Evolutionary conservation across 305 asterid genomes (phyloP), one percentile per base, ranked within the genome.

Genomic region (Fraxinus sp.): DNA sequence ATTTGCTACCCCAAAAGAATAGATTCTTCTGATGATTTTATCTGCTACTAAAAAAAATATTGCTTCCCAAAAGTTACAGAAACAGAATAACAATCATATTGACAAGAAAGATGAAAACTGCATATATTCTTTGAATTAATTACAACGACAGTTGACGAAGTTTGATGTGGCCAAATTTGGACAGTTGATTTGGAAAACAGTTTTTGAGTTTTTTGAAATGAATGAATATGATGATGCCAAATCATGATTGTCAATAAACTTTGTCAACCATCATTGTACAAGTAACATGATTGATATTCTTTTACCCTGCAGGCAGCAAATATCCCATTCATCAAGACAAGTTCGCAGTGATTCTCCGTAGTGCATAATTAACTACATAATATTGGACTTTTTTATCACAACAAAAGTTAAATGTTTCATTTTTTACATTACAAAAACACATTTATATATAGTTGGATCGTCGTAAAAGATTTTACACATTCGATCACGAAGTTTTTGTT

Each of bases 21-120:
- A 79, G 84, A 88, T 85, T 80, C 92, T 87, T 82, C 74, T 28
- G 30, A 80, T 80, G 77, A 83, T 86, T 9, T 36, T 36, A 11
- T 44, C 55, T 44, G n/a, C 55, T 44, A 3, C 55, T 44, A 11
- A 44, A 44, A 44, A 10, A 11, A 11, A 35, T 11, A 44, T 44
- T 11, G 55, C 55, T 44, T 44, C 55, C 55, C 55, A 44, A 44
- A 13, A 44, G 55, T 44, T 13, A 3, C 52, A 44, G 16, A 44
- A 3, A 44, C 52, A 10, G 52, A 44, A 44, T 44, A 44, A 44
- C n/a, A 44, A 44, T 13, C 55, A 13, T 44, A 0, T 3, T 44
- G 55, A 44, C n/a, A 11, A 44, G 55, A 44, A 44, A 44, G n/a
- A 44, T 44, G 55, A 11, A 11, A 44, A 44, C n/a, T 11, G 55